phyloP scores from a whole-genome alignment of 768 basidiomycete genomes.

The Cystobasidium onofrii region DNA sequence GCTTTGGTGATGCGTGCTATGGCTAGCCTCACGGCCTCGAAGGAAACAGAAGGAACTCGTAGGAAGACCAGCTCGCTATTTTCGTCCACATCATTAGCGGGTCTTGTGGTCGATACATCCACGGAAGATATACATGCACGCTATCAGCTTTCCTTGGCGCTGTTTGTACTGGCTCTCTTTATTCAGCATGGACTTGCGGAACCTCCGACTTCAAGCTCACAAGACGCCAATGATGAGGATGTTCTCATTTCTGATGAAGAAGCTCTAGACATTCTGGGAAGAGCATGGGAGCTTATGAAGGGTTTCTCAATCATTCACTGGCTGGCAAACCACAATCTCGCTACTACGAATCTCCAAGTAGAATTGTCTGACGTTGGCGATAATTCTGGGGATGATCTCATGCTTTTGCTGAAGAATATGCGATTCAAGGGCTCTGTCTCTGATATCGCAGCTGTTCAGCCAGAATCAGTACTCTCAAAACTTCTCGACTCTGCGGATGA shows the following conservation, averaged over 20 bases:
- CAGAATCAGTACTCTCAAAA: neutral
- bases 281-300: neutral
- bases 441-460: neutral
- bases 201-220: neutral
- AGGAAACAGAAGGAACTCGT: neutral
- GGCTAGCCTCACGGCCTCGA: neutral
- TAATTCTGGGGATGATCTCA: neutral
- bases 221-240: neutral
- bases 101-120: neutral
- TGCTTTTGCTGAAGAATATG: neutral
- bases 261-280: neutral
- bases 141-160: neutral
- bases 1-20: neutral
- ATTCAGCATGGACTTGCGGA: conserved; percentile 1
- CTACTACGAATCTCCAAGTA: neutral
- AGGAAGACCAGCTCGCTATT: neutral
- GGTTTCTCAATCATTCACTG: neutral
- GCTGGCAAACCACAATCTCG: neutral
- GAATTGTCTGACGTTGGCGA: neutral
- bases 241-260: conserved; percentile 2
- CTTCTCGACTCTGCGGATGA: neutral
- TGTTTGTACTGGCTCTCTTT: conserved; percentile 5
- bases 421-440: neutral
- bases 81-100: neutral
- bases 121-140: neutral